phyloP scores from a whole-genome alignment of 2,329 filamentous ascomycete genomes.

The Byssochlamys sp. region DNA sequence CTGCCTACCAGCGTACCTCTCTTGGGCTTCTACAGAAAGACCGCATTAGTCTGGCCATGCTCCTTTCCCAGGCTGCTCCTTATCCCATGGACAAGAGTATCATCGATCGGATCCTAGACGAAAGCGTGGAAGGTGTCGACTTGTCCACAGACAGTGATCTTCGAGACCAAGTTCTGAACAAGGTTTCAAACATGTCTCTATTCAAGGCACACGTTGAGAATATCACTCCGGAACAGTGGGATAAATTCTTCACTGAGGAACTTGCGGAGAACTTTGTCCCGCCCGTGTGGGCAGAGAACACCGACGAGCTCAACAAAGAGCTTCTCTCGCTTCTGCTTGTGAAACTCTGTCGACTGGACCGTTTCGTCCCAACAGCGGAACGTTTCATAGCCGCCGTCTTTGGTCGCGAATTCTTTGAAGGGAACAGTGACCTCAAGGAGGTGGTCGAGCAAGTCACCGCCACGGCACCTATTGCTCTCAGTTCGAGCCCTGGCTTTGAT shows the following conservation, averaged over 20 bases:
- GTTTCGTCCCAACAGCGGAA: constrained; percentile 86
- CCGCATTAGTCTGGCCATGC: constrained; percentile 83
- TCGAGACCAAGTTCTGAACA: constrained; percentile 58
- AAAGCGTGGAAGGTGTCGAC: constrained; percentile 64
- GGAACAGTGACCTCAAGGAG: constrained; percentile 72
- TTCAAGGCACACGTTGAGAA: constrained; percentile 64
- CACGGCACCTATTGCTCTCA: constrained; percentile 76
- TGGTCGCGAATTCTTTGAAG: constrained; percentile 69
- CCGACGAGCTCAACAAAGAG: constrained; percentile 60
- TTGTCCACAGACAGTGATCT: constrained; percentile 59
- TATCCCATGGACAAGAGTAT: constrained; percentile 87
- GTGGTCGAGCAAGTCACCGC: constrained; percentile 78
- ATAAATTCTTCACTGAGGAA: constrained; percentile 74
- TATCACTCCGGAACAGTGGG: constrained; percentile 59
- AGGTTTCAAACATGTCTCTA: constrained; percentile 58
- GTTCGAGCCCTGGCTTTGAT: constrained; percentile 92
- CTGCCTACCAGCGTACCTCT: constrained; percentile 86
- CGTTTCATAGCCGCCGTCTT: constrained; percentile 83
- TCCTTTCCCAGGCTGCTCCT: constrained; percentile 89
- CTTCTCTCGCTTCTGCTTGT: constrained; percentile 78
- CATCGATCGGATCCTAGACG: constrained; percentile 77
- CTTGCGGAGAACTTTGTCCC: constrained; percentile 78
- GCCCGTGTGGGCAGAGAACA: constrained; percentile 57
- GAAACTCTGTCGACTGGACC: constrained; percentile 89
- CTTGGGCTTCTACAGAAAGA: constrained; percentile 88